Conservation (phyloP, 148 eudicot genomes). For the Arbutus unedo region DNA sequence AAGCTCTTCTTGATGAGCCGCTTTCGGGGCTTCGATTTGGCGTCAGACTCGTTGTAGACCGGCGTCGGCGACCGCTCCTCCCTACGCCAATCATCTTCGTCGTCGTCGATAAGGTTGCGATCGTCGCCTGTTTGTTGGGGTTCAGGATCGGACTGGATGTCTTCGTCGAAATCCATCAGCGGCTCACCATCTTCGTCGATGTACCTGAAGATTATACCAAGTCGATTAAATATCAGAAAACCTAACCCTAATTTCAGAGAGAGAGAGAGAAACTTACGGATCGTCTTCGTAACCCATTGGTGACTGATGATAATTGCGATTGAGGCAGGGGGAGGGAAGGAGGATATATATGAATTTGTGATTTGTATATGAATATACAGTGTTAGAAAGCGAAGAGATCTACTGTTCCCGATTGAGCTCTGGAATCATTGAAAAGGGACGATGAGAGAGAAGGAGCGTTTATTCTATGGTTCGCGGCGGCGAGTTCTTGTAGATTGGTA, state of each 20-base stretch:
- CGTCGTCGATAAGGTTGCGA: conserved; percentile 28
- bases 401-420: background rate
- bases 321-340: background rate
- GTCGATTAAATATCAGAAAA: conserved; percentile 29
- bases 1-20: conserved; percentile 63
- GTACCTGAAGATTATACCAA: conserved; percentile 34
- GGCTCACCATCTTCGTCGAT: conserved; percentile 89
- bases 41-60: conserved; percentile 32
- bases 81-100: conserved; percentile 42
- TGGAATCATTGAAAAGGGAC: background rate
- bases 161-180: conserved; percentile 63
- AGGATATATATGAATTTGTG: background rate
- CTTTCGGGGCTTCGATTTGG: conserved; percentile 51
- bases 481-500: no score
- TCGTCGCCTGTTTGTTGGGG: conserved; percentile 30
- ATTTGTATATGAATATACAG: no score
- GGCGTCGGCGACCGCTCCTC: conserved; percentile 52
- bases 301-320: background rate
- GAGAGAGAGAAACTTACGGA: conserved; percentile 42
- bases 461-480: no score
- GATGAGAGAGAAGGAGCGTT: background rate
- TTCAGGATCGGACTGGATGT: conserved; percentile 60
- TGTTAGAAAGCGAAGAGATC: background rate
- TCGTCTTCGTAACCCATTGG: conserved; percentile 55
- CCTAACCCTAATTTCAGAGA: conserved; percentile 27